These are phyloP conservation scores for Steccherinum ochraceum DNA, from an alignment of 768 basidiomycete species.

Conservation along the genomic window DNA sequence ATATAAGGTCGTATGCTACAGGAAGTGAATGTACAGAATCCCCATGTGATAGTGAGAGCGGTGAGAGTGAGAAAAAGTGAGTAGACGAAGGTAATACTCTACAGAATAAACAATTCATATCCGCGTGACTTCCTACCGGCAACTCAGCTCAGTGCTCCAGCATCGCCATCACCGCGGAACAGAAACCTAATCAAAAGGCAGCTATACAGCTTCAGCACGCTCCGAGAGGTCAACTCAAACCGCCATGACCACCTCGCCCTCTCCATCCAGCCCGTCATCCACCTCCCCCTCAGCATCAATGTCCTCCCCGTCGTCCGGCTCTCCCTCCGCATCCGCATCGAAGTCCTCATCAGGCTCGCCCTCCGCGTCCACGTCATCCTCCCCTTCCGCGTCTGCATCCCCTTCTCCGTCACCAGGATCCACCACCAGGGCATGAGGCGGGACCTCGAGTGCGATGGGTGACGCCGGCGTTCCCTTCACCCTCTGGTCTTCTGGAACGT, in stretches of 20 bases:
- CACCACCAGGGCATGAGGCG: background rate
- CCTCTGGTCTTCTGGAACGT: slow-evolving; percentile 27
- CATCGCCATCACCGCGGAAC: background rate
- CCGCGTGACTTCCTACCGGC: background rate
- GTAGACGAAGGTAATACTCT: background rate
- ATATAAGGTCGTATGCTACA: slow-evolving; percentile 5
- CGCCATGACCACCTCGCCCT: background rate
- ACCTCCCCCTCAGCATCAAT: slow-evolving; percentile 14
- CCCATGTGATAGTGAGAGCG: too few species aligned
- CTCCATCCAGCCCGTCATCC: slow-evolving; percentile 8
- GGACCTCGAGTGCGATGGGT: background rate
- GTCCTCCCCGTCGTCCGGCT: slow-evolving; percentile 37
- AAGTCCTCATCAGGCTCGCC: slow-evolving; percentile 28
- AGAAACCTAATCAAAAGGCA: slow-evolving; percentile 1
- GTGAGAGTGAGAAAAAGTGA: slow-evolving; percentile 15
- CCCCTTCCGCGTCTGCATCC: slow-evolving; percentile 32
- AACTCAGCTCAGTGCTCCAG: background rate
- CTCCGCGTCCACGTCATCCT: slow-evolving; percentile 26
- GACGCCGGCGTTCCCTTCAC: background rate
- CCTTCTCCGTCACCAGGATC: slow-evolving; percentile 33
- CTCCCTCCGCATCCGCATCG: slow-evolving; percentile 36
- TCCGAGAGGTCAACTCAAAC: background rate
- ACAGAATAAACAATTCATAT: background rate
- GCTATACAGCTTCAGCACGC: background rate
- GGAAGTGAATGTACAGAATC: too few species aligned